Percentiles rank a stretch among this genome's conserved stretches.
phyloP scores from a whole-genome alignment of 2,329 filamentous ascomycete species.

The Fusarium cicatricum region DNA sequence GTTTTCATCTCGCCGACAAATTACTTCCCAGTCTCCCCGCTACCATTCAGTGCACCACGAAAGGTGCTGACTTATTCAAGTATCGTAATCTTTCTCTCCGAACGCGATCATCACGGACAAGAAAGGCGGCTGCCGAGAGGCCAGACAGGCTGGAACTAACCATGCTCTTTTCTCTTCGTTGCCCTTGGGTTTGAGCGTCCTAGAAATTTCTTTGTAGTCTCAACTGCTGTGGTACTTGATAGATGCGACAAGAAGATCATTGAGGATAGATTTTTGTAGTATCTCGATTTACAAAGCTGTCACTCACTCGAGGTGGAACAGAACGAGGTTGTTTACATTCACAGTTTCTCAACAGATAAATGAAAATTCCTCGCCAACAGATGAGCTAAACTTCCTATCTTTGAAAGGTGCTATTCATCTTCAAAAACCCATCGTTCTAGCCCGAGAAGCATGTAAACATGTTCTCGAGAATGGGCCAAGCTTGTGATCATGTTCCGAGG shows the following conservation, averaged over 20 bases:
- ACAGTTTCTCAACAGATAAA: too few relatives aligned
- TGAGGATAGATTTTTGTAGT: background rate
- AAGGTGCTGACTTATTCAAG: slow-evolving; percentile 20
- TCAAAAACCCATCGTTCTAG: background rate
- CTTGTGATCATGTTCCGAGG: background rate
- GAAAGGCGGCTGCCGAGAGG: slow-evolving; percentile 23
- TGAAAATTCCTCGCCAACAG: too few relatives aligned
- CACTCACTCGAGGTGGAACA: too few relatives aligned
- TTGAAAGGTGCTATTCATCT: background rate
- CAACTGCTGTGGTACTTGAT: slow-evolving; percentile 25
- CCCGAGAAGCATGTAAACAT: background rate
- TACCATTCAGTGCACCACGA: slow-evolving; percentile 21
- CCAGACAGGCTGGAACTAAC: slow-evolving; percentile 25
- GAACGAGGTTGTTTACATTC: background rate
- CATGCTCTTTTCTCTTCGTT: slow-evolving; percentile 23
- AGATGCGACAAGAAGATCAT: background rate
- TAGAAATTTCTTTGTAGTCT: slow-evolving; percentile 24
- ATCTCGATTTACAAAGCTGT: background rate
- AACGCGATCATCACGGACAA: slow-evolving; percentile 23
- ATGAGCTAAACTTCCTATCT: too few relatives aligned
- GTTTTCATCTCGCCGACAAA: slow-evolving; percentile 46
- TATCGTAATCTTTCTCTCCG: slow-evolving; percentile 26
- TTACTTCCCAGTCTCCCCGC: slow-evolving; percentile 27
- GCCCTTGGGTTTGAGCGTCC: slow-evolving; percentile 25
- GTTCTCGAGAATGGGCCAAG: background rate